Evolutionary conservation across 169 alveolate species (phyloP).

Genomic region (Plasmodium billcollinsi): DNA sequence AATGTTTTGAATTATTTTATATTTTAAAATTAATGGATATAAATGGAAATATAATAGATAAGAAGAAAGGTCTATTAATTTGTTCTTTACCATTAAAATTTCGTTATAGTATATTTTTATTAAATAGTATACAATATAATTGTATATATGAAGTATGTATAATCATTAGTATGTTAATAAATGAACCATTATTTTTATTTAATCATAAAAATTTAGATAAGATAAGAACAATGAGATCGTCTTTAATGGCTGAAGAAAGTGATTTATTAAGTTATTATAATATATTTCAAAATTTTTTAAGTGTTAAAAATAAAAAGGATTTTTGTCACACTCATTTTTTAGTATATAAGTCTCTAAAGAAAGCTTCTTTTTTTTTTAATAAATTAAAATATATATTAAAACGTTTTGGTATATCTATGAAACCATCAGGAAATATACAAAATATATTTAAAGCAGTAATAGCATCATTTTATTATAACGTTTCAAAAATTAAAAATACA

Average conservation of each 20-base stretch:
- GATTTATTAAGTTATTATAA: slow-evolving; percentile 73
- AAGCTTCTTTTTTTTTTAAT: slow-evolving; percentile 38
- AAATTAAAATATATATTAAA: slow-evolving; percentile 44
- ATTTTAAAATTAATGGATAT: slow-evolving; percentile 72
- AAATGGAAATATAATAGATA: slow-evolving; percentile 72
- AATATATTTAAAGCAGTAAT: slow-evolving; percentile 42
- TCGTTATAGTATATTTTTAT: slow-evolving; percentile 57
- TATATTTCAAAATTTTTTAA: slow-evolving; percentile 53
- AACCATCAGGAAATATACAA: slow-evolving; percentile 47
- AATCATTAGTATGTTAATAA: slow-evolving; percentile 68
- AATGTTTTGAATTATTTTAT: slow-evolving; percentile 66
- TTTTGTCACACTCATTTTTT: slow-evolving; percentile 62
- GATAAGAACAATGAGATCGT: slow-evolving; percentile 39
- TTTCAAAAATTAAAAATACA: slow-evolving; percentile 51
- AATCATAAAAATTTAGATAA: slow-evolving; percentile 19
- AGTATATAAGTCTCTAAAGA: slow-evolving; percentile 55
- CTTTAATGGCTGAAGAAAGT: slow-evolving; percentile 76
- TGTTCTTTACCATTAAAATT: slow-evolving; percentile 74
- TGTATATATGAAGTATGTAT: slow-evolving; percentile 61
- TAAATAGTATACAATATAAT: slow-evolving; percentile 69
- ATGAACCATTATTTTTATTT: slow-evolving; percentile 55
- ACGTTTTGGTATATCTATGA: slow-evolving; percentile 56
- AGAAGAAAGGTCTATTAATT: slow-evolving; percentile 63
- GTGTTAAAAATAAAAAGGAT: slow-evolving; percentile 62
- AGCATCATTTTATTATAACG: slow-evolving; percentile 68